Base-by-base conservation (phyloP, 1,284 basidiomycete species). In the Tilletia setariae region DNA sequence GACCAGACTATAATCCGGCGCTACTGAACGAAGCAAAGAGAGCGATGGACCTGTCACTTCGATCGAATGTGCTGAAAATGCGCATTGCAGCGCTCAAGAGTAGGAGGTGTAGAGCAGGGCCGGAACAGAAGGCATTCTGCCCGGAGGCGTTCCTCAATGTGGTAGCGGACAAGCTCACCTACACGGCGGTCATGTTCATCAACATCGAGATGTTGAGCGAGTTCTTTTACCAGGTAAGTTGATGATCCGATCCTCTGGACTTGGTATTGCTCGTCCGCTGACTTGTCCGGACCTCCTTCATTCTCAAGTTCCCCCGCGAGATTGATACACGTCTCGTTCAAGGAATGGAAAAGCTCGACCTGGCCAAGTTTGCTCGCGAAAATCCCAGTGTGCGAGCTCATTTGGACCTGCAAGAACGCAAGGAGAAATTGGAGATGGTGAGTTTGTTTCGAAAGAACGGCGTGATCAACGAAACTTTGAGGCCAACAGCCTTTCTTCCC, bases 171-270 rank as follows among this genome's bases (percentile, higher is more conserved):
- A 98, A 98, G 84, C 87, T 99, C 43, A 93, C 95, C 0, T 91
- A 94, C 81, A 98, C 94, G 0, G 91, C 93, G 0, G 90, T 94
- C 1, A 94, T 98, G 91, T 98, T 98, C 84, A 95, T 99, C 86
- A 97, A 85, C 69, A 83, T 83, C 63, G 95, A 98, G 83, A 86
- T 98, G 9, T 87, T 98, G 1, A 92, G 94, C 79, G 94, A 98
- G 79, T 99, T 98, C 87, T 98, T 98, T 86, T 97, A 98, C 82
- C 92, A 94, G 86, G 91, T 91, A 75, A 67, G 86, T 79, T 35
- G 21, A 46, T 44, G 40, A 11, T 64, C 47, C 25, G 1, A 23
- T 30, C 7, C 13, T 61, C 16, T 30, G 21, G 21, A 11, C 21
- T 21, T 53, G 7, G 21, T 64, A 15, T 15, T 44, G 1, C 28